phyloP scores from a whole-genome alignment of 768 basidiomycete genomes.

The Collybia sordida region DNA sequence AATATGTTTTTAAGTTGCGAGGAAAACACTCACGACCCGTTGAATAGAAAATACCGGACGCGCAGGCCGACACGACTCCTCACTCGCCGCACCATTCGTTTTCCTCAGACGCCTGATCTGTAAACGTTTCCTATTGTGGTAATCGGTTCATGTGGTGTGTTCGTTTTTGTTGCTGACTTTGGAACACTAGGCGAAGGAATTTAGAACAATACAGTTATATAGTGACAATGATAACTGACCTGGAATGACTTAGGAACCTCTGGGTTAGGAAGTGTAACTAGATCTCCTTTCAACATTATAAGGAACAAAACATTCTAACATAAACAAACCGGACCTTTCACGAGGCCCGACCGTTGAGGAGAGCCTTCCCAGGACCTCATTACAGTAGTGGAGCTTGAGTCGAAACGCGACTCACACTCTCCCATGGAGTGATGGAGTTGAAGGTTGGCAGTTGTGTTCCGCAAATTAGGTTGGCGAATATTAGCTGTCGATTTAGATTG shows the following conservation, averaged over 20 bases:
- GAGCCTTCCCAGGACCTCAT: too few relatives aligned
- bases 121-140: conserved; percentile 81
- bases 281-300: too few relatives aligned
- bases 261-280: conserved; percentile 88
- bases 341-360: too few relatives aligned
- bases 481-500: too few relatives aligned
- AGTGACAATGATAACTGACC: conserved; percentile 37
- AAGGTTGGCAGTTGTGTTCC: too few relatives aligned
- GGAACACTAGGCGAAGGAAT: conserved; percentile 33
- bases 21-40: conserved; percentile 62
- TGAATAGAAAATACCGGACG: conserved; percentile 83
- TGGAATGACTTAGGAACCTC: conserved; percentile 83
- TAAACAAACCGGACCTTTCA: too few relatives aligned
- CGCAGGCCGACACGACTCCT: conserved; percentile 70
- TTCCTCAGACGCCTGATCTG: conserved; percentile 67
- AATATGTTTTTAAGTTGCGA: not conserved
- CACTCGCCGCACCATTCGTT: conserved; percentile 96
- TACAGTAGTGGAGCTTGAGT: too few relatives aligned
- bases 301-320: too few relatives aligned
- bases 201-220: not conserved
- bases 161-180: conserved; percentile 68
- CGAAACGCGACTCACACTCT: too few relatives aligned
- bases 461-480: too few relatives aligned
- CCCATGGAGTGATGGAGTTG: too few relatives aligned
- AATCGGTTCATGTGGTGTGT: conserved; percentile 84